Evolutionary conservation across 495 filamentous ascomycete genomes (phyloP).

Genomic region (Penicillium subrubescens): DNA sequence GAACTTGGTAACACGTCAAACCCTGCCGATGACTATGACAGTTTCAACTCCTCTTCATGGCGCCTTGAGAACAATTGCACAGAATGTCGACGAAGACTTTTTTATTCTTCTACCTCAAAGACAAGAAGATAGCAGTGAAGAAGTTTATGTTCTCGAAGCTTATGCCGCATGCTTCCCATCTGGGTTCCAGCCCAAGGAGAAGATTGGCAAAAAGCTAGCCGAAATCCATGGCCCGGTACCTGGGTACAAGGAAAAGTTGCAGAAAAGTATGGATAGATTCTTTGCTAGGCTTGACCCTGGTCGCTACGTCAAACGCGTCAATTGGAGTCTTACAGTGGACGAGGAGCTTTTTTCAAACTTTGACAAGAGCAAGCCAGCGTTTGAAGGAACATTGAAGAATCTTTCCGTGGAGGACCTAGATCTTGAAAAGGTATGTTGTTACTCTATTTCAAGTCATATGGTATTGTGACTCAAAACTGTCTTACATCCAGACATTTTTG

Average conservation of each 20-base stretch:
- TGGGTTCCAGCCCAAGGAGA: conserved; percentile 67
- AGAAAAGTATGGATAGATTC: conserved; percentile 76
- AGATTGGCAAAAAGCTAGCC: conserved; percentile 62
- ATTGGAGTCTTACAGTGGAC: conserved; percentile 63
- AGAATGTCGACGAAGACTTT: conserved; percentile 59
- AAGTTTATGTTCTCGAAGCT: conserved; percentile 60
- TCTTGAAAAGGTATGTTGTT: conserved; percentile 45
- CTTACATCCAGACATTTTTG: conserved; percentile 50
- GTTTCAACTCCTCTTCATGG: neutral
- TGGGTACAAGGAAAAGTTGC: conserved; percentile 68
- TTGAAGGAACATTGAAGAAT: conserved; percentile 6
- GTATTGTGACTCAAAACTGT: neutral
- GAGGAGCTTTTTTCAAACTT: conserved; percentile 18
- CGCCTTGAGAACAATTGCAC: conserved; percentile 11
- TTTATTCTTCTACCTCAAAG: conserved; percentile 63
- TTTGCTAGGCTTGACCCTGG: conserved; percentile 55
- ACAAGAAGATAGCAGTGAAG: neutral
- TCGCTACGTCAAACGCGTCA: conserved; percentile 40
- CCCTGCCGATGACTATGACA: neutral
- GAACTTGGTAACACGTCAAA: neutral
- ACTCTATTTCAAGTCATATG: neutral
- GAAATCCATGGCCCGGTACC: conserved; percentile 74
- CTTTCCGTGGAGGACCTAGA: conserved; percentile 39
- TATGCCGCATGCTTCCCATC: conserved; percentile 73
- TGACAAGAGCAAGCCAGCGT: conserved; percentile 40